Evolutionary conservation across 1,284 basidiomycete species (phyloP), one percentile per base, ranked within the genome.

Genomic region (Marasmius sp.): DNA sequence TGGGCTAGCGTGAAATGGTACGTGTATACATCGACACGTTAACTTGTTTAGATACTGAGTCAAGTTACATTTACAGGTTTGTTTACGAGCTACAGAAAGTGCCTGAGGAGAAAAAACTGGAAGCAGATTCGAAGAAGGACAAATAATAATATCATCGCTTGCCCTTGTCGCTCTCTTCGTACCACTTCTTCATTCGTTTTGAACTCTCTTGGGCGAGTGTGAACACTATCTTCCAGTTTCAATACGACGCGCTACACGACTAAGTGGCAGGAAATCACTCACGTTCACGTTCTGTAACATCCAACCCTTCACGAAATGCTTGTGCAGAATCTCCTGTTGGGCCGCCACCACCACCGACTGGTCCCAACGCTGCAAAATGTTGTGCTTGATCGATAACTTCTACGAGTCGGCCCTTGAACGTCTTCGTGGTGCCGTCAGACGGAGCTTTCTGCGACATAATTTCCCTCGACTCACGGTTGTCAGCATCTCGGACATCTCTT

Each of bases 331-430:
- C 86, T 22, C 83, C 83, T 20, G 79, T 78, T 11, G 81, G 66
- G 16, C 79, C 79, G n/a, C 77, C 74, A 45, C 81, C 78, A 39
- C 80, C 81, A 58, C 86, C 85, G 45, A 81, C 79, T 22, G 83
- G 80, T 14, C 87, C 86, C 10, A 93, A 79, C 0, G 90, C 86
- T 34, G 89, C 92, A 75, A 93, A 93, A 69, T 97, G 93, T 64
- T 95, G 93, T 1, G 94, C 92, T 70, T 96, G 92, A 73, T 97
- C 94, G 66, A 95, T 86, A 18, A 94, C 81, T 66, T 95, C 88
- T 0, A 89, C 83, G 0, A 96, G 79, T 34, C 94, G 91, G 48
- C 83, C 81, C 16, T 84, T 84, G 75, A 96, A 95, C 36, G 94
- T 87, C 93, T 95, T 56, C 49, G 47, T 56, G 55, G 59, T 47